Base-by-base conservation (phyloP, 306 rosid species). In the Comarum palustre region DNA sequence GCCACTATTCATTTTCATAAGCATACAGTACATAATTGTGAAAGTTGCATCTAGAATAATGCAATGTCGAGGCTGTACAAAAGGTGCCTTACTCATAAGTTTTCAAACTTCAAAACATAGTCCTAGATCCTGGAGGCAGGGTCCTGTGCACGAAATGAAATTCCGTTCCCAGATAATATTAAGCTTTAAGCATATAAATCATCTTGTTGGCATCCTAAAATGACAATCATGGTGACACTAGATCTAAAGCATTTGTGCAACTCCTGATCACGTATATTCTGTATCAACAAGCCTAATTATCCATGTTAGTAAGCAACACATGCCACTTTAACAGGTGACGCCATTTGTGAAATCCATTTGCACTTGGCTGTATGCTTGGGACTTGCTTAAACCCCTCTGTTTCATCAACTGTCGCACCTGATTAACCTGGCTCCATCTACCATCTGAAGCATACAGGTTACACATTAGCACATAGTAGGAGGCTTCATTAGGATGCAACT, bases 371-470 rank as follows among this genome's bases (percentile, higher is more conserved):
- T 63, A 73, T 58, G 87, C 96, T 46, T 91, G 93, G 68, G 75
- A 81, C 78, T 89, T 89, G 73, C 76, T 83, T 75, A 92, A 73
- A 51, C 92, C 88, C 71, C 83, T 87, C 19, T 76, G 84, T 79
- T 82, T 86, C 87, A 92, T 87, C 73, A 82, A 66, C 80, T 86
- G 80, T 68, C 93, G 90, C 67, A 89, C 83, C 73, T 85, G 80
- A 83, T 83, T 83, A 81, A 92, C 96, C 79, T 83, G 82, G 78
- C 88, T 84, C 96, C 97, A 92, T 78, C 93, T 86, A 64, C 96
- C 96, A 85, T 87, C 92, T 2, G 84, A 89, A 74, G 96, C 96
- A 85, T 86, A 89, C 32, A 87, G 71, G 80, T 92, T 92, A 68
- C 87, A 81, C 72, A 92, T 77, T 51, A 89, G 96, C 80, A 92